Base-by-base conservation (phyloP, 108 stramenopile species). In the Parietichytrium sp. region DNA sequence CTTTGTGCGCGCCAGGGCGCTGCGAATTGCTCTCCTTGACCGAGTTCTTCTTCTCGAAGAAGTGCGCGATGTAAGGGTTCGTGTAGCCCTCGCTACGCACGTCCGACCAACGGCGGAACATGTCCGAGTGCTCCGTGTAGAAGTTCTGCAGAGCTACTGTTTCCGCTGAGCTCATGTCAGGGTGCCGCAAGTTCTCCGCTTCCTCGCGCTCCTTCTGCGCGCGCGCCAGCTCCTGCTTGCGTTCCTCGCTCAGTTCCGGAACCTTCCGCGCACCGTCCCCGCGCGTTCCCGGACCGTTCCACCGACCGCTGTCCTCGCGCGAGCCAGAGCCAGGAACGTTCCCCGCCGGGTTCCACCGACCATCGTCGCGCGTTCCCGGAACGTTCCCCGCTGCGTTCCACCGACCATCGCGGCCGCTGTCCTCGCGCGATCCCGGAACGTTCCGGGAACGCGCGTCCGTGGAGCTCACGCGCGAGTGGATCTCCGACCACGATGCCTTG, bases 101-200 rank as follows among this genome's bases (percentile, higher is more conserved):
- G 42, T 42, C 38, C 13, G 61, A 33, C 61, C 61, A 72, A 12
- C 38, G 36, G 33, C 61, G 61, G 42, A 23, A 72, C 20, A 42
- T 72, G 7, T 72, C 61, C 23, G 38, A 45, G 20, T 72, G 36
- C 12, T 6, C 61, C 20, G 36, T 42, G 2, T 45, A 72, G 2
- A 72, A 72, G 10, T 31, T 6, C 13, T 33, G 45, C 16, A 72
- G 33, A 6, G 61, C 61, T 42, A 72, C 61, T 7, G 61, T 72
- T 1, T 72, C 61, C 61, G 23, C 61, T 45, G 61, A 72, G 61
- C 45, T 33, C 61, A 72, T 72, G 61, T 72, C 61, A 6, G 61
- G 61, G 20, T 72, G 61, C 42, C 61, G 6, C 61, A 45, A 33
- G 38, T 72, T 72, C 20, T 72, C 61, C 16, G 61, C 61, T 42